Conservation (phyloP, 1,284 basidiomycete species). For the Irpex sp. region DNA sequence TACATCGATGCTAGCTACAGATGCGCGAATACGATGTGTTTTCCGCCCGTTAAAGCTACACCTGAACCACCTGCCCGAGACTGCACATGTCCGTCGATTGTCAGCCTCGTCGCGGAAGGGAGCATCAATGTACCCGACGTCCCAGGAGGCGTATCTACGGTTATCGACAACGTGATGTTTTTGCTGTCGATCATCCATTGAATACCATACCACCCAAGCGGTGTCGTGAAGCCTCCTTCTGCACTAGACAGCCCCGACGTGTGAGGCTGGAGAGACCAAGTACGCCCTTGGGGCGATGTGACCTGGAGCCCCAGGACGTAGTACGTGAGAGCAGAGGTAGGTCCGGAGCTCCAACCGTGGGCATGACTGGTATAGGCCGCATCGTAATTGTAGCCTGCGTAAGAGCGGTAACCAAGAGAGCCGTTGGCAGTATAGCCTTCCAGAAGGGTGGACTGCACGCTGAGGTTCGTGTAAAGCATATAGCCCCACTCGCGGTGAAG, state of each 20-base stretch:
- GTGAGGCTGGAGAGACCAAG: conserved; percentile 41
- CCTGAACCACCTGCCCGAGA: not conserved
- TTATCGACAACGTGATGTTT: conserved; percentile 2
- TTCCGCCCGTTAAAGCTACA: not conserved
- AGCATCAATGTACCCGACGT: conserved; percentile 5
- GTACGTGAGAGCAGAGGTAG: conserved; percentile 36
- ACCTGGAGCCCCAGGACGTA: conserved; percentile 41
- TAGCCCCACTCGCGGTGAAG: conserved; percentile 49
- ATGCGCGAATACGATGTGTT: not conserved
- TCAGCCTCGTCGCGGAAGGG: not conserved
- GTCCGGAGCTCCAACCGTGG: conserved; percentile 33
- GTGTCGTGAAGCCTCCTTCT: conserved; percentile 40
- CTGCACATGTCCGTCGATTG: not conserved
- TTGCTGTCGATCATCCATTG: conserved; percentile 23
- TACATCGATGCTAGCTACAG: not conserved
- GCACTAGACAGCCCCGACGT: conserved; percentile 35
- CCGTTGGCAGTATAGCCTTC: conserved; percentile 51
- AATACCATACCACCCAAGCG: conserved; percentile 38
- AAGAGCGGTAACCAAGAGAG: conserved; percentile 43
- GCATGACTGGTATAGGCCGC: conserved; percentile 44
- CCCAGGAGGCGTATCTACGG: not conserved
- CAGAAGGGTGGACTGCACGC: conserved; percentile 46
- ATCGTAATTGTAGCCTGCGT: conserved; percentile 46
- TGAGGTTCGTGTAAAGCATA: conserved; percentile 49
- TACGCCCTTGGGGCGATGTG: conserved; percentile 34